These are phyloP conservation scores for Solanum hybrid DNA, from an alignment of 305 asterid genomes.

Conservation along the genomic window DNA sequence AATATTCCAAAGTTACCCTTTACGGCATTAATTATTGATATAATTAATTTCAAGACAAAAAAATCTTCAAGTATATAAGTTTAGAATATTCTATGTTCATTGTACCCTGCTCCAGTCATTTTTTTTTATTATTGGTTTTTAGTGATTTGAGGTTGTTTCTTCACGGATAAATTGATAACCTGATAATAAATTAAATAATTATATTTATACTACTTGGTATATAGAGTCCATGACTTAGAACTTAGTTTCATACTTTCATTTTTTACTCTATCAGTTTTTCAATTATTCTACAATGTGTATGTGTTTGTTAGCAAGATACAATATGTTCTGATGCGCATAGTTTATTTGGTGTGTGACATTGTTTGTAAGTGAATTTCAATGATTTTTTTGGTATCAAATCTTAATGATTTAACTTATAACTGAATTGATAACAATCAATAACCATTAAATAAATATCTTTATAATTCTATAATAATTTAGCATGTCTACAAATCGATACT, in stretches of 20 bases:
- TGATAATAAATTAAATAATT: too few species aligned
- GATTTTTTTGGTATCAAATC: neutral
- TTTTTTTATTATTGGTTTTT: too few species aligned
- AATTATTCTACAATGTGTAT: neutral
- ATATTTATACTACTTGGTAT: neutral
- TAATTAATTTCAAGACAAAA: neutral
- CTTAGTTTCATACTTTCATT: neutral
- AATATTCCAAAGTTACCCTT: neutral
- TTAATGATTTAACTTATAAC: too few species aligned
- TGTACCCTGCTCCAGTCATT: too few species aligned
- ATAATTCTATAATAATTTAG: too few species aligned
- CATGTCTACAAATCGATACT: neutral
- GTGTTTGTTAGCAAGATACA: neutral
- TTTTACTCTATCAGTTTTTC: neutral
- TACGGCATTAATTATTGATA: neutral
- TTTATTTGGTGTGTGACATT: neutral
- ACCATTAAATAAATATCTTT: too few species aligned
- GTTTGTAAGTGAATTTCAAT: too few species aligned
- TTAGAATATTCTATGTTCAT: neutral
- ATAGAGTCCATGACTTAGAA: neutral
- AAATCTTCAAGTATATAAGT: neutral
- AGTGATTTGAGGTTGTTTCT: neutral
- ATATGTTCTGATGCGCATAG: neutral
- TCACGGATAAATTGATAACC: rapidly evolving
- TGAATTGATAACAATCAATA: neutral